Percentiles rank a stretch among this genome's conserved stretches.
These are phyloP conservation scores for Brassica rapa DNA, from an alignment of 345 rosid genomes.

Conservation along the genomic window DNA sequence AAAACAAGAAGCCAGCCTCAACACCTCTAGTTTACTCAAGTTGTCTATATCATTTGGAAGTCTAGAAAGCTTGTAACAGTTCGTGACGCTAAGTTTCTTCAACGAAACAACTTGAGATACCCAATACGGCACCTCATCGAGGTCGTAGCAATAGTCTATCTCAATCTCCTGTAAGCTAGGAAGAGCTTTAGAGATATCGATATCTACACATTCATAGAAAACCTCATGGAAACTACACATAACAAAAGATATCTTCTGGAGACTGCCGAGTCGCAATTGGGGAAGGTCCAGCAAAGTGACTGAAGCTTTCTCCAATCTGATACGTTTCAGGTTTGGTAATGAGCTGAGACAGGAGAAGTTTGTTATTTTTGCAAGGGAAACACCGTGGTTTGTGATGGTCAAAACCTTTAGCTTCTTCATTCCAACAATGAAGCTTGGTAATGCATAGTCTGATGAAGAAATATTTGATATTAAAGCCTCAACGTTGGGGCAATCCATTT, in stretches of 20 bases:
- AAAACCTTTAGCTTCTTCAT: slow-evolving; percentile 52
- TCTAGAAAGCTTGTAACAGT: slow-evolving; percentile 50
- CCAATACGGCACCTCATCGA: slow-evolving; percentile 42
- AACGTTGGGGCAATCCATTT: slow-evolving; percentile 47
- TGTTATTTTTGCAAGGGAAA: slow-evolving; percentile 36
- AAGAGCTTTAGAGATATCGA: slow-evolving; percentile 29
- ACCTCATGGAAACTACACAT: no score
- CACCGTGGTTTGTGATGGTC: slow-evolving; percentile 45
- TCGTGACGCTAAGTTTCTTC: slow-evolving; percentile 53
- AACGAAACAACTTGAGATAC: slow-evolving; percentile 43
- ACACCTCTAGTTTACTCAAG: slow-evolving; percentile 43
- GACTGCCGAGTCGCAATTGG: slow-evolving; percentile 24
- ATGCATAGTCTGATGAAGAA: slow-evolving; percentile 39
- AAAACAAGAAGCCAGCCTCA: slow-evolving; percentile 54
- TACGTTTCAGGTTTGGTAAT: slow-evolving; percentile 47
- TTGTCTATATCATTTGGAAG: slow-evolving; percentile 45
- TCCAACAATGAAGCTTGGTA: slow-evolving; percentile 53
- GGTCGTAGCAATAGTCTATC: slow-evolving; percentile 48
- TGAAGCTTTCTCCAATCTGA: slow-evolving; percentile 52
- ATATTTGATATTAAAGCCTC: slow-evolving; percentile 51
- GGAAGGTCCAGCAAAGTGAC: slow-evolving; percentile 32
- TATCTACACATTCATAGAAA: background rate
- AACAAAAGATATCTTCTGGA: slow-evolving; percentile 37
- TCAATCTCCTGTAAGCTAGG: slow-evolving; percentile 54
- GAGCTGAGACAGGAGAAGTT: slow-evolving; percentile 45